These are phyloP conservation scores for Cyberlindnera bimundalis DNA, from an alignment of 805 yeast genomes.

Conservation along the genomic window DNA sequence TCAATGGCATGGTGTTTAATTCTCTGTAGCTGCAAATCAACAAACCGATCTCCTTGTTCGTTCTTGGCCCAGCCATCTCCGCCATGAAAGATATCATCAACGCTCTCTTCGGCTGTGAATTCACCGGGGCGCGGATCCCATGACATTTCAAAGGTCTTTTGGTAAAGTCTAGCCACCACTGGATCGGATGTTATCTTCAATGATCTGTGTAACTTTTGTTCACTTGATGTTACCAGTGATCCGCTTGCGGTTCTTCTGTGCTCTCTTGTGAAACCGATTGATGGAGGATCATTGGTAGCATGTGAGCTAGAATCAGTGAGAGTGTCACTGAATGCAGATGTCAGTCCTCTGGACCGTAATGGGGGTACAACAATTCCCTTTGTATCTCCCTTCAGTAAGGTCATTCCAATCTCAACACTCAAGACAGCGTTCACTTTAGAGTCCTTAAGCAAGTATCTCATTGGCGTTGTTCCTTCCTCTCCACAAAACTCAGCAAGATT, in stretches of 20 bases:
- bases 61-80: slow-evolving; percentile 65
- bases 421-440: slow-evolving; percentile 83
- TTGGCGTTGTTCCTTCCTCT: slow-evolving; percentile 42
- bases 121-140: slow-evolving; percentile 61
- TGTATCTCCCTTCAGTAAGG: slow-evolving; percentile 40
- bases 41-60: slow-evolving; percentile 40
- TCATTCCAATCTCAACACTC: slow-evolving; percentile 53
- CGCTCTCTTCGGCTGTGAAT: slow-evolving; percentile 64
- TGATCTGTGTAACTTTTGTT: slow-evolving; percentile 13
- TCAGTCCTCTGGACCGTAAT: slow-evolving; percentile 45
- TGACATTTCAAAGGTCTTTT: slow-evolving; percentile 51
- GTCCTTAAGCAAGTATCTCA: slow-evolving; percentile 67
- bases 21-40: slow-evolving; percentile 32
- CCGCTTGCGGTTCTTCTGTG: slow-evolving; percentile 11
- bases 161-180: slow-evolving; percentile 45
- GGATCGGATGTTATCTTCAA: slow-evolving; percentile 39
- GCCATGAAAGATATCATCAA: slow-evolving; percentile 70
- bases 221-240: slow-evolving; percentile 9
- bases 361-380: slow-evolving; percentile 40
- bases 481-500: slow-evolving; percentile 70
- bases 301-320: slow-evolving; percentile 14
- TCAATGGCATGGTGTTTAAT: background rate
- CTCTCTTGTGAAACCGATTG: slow-evolving; percentile 3
- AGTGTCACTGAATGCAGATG: slow-evolving; percentile 34
- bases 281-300: slow-evolving; percentile 6